Conservation (phyloP, 2,329 filamentous ascomycete species). For the Fusarium tanahbumbuense region DNA sequence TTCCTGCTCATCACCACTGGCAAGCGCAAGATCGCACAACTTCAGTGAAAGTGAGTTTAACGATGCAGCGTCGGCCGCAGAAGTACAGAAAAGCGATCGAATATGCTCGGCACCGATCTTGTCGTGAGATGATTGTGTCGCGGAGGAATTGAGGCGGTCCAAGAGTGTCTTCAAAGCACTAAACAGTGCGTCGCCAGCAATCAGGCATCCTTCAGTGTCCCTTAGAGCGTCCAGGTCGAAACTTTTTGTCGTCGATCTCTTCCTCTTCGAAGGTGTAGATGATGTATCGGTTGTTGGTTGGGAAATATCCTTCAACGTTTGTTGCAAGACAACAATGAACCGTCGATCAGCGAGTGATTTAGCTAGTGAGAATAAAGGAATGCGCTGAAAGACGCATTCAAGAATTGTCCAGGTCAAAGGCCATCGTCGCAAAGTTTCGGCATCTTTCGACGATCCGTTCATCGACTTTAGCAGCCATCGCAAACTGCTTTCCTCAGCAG, state of each 20-base stretch:
- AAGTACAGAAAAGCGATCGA: constrained; percentile 65
- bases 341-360: constrained; percentile 76
- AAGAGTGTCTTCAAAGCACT: constrained; percentile 60
- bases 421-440: constrained; percentile 66
- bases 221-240: constrained; percentile 58
- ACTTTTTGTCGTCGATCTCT: constrained; percentile 53
- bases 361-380: constrained; percentile 76
- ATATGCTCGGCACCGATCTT: constrained; percentile 69
- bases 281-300: constrained; percentile 46
- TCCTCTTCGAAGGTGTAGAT: constrained; percentile 56
- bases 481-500: constrained; percentile 68
- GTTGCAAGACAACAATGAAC: constrained; percentile 74
- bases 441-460: constrained; percentile 59
- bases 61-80: constrained; percentile 60
- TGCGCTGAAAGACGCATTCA: constrained; percentile 68
- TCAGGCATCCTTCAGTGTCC: constrained; percentile 55
- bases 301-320: constrained; percentile 70
- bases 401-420: constrained; percentile 72
- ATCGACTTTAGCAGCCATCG: constrained; percentile 73
- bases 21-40: constrained; percentile 57
- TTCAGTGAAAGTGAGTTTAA: constrained; percentile 60
- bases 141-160: constrained; percentile 55
- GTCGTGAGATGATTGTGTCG: constrained; percentile 54
- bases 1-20: constrained; percentile 49
- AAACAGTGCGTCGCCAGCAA: constrained; percentile 62